A percentile compares a stretch with the other conserved stretches of the same genome.
These are phyloP conservation scores for Eucalyptus marginata DNA, from an alignment of 345 rosid species.

Conservation along the genomic window DNA sequence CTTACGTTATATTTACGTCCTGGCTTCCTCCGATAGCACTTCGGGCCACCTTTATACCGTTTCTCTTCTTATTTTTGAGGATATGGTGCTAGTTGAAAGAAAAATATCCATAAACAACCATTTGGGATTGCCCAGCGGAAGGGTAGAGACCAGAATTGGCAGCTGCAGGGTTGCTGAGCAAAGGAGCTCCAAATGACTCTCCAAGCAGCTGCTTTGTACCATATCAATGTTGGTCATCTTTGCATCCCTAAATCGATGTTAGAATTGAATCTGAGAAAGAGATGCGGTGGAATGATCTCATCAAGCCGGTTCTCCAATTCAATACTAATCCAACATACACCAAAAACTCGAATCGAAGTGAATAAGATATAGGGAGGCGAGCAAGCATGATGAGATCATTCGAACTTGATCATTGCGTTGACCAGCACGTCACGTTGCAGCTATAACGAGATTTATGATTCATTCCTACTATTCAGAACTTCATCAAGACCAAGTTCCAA, in stretches of 20 bases:
- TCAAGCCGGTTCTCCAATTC: neutral
- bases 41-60: neutral
- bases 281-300: neutral
- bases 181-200: neutral
- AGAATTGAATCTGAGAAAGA: neutral
- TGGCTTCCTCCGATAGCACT: neutral
- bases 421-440: neutral
- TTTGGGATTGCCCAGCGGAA: neutral
- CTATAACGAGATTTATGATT: neutral
- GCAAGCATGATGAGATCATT: neutral
- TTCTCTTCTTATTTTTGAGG: neutral
- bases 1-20: neutral
- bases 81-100: neutral
- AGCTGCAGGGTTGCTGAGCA: neutral
- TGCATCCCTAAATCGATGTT: neutral
- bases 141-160: neutral
- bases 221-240: neutral
- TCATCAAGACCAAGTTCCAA: neutral
- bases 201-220: neutral
- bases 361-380: neutral
- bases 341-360: fast-evolving
- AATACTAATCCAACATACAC: neutral
- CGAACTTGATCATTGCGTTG: no score
- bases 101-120: neutral
- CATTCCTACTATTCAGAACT: neutral